A percentile compares a stretch with the other conserved stretches of the same genome.
Conservation (phyloP, 2,329 filamentous ascomycete genomes). For the Epichloe brachyelytri region DNA sequence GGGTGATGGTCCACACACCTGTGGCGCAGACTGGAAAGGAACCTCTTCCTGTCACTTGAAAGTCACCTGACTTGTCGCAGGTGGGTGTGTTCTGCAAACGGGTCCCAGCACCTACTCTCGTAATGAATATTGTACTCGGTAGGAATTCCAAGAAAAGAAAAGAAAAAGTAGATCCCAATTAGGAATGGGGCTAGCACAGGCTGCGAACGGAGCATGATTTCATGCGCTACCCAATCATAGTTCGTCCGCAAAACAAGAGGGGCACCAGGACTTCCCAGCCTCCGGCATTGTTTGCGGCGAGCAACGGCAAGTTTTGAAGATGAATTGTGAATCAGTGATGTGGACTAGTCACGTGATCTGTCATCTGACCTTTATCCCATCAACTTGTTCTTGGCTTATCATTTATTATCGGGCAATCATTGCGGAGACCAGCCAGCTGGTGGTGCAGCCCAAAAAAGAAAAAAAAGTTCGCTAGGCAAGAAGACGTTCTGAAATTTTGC, state of each 20-base stretch:
- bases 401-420: neutral
- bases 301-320: neutral
- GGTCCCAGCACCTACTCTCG: neutral
- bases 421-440: constrained; percentile 6
- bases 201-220: neutral
- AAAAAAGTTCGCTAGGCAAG: constrained; percentile 16
- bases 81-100: neutral
- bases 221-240: neutral
- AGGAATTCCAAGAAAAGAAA: too few species aligned
- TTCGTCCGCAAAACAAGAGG: constrained; percentile 1
- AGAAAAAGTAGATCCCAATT: too few species aligned
- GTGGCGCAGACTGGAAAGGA: constrained; percentile 1
- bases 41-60: too few species aligned
- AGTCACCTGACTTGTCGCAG: neutral
- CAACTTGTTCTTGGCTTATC: neutral
- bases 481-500: constrained; percentile 21
- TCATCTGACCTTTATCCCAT: constrained; percentile 1
- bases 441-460: constrained; percentile 14
- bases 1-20: neutral
- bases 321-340: neutral
- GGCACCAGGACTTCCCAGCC: neutral
- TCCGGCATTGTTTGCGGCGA: neutral
- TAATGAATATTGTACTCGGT: too few species aligned
- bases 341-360: neutral
- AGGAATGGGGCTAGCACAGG: neutral